These are phyloP conservation scores for Streptanthus diversifolius DNA, from an alignment of 345 rosid species.

Conservation along the genomic window DNA sequence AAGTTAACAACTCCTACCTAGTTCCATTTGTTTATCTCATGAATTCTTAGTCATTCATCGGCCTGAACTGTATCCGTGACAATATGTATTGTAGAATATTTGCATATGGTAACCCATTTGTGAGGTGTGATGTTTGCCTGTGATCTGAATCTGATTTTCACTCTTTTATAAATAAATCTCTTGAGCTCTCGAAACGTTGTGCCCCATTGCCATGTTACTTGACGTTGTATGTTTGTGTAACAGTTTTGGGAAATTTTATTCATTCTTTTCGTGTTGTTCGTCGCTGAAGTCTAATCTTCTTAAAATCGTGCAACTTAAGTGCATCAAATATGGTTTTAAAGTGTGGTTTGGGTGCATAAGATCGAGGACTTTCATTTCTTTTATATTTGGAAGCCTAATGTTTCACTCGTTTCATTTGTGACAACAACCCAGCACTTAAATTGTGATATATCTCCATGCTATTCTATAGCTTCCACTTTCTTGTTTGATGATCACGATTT, in stretches of 20 bases:
- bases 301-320: not conserved
- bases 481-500: conserved; percentile 8
- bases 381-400: not conserved
- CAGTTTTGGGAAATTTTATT: not conserved
- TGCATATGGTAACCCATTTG: not conserved
- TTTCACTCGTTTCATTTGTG: not conserved
- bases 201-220: not conserved
- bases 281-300: not conserved
- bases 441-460: not conserved
- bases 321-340: not conserved
- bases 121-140: not conserved
- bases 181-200: not conserved
- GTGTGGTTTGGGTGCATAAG: conserved; percentile 5
- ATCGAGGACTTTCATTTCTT: not conserved
- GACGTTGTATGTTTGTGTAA: not conserved
- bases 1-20: not conserved
- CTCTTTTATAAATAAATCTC: not conserved
- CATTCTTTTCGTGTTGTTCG: not conserved
- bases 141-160: not conserved
- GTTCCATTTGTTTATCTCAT: not conserved
- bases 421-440: not conserved
- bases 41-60: not conserved
- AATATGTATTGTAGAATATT: not conserved
- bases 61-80: not conserved
- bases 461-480: not conserved